Evolutionary conservation across 371 early-diverging fungal genomes (phyloP), one percentile per base, ranked within the genome.

Genomic region (Haplosporangium sp.): DNA sequence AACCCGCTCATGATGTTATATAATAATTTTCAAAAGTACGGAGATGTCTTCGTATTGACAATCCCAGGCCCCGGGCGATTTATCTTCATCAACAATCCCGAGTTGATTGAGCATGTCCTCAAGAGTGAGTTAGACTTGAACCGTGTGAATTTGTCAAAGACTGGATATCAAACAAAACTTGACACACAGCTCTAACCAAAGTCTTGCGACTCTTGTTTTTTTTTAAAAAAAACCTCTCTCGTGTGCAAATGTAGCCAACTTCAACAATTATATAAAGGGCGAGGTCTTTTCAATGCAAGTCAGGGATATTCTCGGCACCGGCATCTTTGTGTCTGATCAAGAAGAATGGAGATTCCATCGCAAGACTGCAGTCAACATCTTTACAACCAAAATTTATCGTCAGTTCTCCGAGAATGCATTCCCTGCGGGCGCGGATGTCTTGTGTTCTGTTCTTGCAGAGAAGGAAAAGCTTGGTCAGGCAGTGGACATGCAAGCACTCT

Each of bases 301-400:
- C n/a, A 37, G 55, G 10, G 69, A 74, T 56, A 52, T 74, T 50
- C 64, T 74, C 16, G 69, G 69, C 6, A 58, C 55, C 12, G 74
- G 74, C 29, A 74, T 93, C 60, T 93, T 93, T 65, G 86, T 85
- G 67, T 76, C 85, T 85, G 46, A 87, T 84, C 37, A 18, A 20
- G 74, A 63, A 6, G 52, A 70, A 0, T 91, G 92, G 92, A 82
- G 81, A 36, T 83, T 80, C 36, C 91, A 91, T 52, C 82, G 93
- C 38, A 92, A 91, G 74, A 83, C 86, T 0, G 91, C 92, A 16
- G 73, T 86, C 59, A 82, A 83, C 59, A 89, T 93, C 16, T 93
- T 93, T 69, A 89, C 85, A 51, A 90, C 91, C 52, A 87, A 85
- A 66, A 89, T 91, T 65, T 92, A 90, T 59, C 85, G 90, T 60